Evolutionary conservation across 2,329 filamentous ascomycete species (phyloP), one percentile per base, ranked within the genome.

Genomic region (Purpureocillium takamizusanense): DNA sequence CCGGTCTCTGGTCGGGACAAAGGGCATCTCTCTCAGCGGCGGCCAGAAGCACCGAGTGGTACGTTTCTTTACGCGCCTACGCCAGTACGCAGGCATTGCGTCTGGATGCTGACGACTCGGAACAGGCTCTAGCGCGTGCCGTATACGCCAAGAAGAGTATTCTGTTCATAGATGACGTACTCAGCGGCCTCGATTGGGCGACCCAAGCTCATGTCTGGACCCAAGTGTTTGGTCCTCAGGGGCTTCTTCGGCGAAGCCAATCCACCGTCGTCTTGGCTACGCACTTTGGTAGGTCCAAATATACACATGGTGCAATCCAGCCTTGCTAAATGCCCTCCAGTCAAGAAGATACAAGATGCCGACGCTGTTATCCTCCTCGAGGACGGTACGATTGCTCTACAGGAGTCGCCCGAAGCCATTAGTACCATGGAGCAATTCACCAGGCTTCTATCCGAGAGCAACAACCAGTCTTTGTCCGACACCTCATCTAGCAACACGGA

Each of bases 1-100:
- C 28, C 7, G 13, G 6, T 65, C 63, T 0, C 52, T 53, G 4
- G 48, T 69, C 33, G 66, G 66, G 5, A 62, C 56, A 33, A 57
- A 60, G 14, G 65, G 64, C 21, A 25, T 35, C 25, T n/a, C 18
- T 8, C 18, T 21, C 33, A 30, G 28, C 12, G 28, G 28, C 28
- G 28, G 28, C 7, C 28, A 30, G n/a, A 25, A 25, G 10, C 21
- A 25, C 21, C 5, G 21, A 10, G 21, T 25, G 21, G 21, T 25
- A 10, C 21, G 21, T 25, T 5, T 25, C 21, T 5, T 25, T 10
- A 25, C 21, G 5, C 6, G 10, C 21, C 6, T 25, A 5, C 21
- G 21, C 10, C 10, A 10, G 21, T 25, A 10, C 10, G 5, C 5
- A 6, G 6, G 21, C 10, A 6, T 5, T 25, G 21, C 5, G 21